Evolutionary conservation across 352 stramenopile species (phyloP).

Genomic region (Plasmopara halstedii): DNA sequence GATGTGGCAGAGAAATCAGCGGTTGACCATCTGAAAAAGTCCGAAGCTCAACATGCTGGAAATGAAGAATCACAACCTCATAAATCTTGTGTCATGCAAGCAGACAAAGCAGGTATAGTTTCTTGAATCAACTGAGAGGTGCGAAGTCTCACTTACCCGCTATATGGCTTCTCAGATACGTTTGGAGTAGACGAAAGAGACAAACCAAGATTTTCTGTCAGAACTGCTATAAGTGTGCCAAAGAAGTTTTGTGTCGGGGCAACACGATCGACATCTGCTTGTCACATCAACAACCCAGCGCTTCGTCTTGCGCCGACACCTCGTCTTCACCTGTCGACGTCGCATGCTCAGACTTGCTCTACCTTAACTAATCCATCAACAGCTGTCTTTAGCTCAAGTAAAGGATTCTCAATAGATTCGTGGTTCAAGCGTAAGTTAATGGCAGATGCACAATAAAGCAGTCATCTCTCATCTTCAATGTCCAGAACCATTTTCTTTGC

Average conservation of each 20-base stretch:
- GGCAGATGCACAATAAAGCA: conserved; percentile 4
- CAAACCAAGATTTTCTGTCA: conserved; percentile 8
- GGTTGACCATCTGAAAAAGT: background rate
- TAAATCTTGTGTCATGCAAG: conserved; percentile 29
- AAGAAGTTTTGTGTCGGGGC: conserved; percentile 11
- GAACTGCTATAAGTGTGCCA: conserved; percentile 16
- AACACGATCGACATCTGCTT: background rate
- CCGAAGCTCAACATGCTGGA: background rate
- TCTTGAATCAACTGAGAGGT: background rate
- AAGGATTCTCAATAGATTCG: conserved; percentile 29
- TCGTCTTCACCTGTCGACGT: background rate
- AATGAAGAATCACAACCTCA: conserved; percentile 4
- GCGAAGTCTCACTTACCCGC: background rate
- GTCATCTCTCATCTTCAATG: background rate
- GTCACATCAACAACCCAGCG: conserved; percentile 1
- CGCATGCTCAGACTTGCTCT: background rate
- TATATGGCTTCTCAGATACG: conserved; percentile 2
- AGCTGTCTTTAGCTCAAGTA: conserved; percentile 28
- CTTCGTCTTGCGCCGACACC: conserved; percentile 6
- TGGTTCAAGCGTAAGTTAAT: conserved; percentile 26
- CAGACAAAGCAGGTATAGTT: conserved; percentile 19
- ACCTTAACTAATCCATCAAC: conserved; percentile 10
- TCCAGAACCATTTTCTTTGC: no score
- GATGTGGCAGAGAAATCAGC: background rate
- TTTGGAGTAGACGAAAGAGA: background rate